Evolutionary conservation across 2,329 filamentous ascomycete genomes (phyloP), one percentile per base, ranked within the genome.

Genomic region (Neoarthrinium moseri): DNA sequence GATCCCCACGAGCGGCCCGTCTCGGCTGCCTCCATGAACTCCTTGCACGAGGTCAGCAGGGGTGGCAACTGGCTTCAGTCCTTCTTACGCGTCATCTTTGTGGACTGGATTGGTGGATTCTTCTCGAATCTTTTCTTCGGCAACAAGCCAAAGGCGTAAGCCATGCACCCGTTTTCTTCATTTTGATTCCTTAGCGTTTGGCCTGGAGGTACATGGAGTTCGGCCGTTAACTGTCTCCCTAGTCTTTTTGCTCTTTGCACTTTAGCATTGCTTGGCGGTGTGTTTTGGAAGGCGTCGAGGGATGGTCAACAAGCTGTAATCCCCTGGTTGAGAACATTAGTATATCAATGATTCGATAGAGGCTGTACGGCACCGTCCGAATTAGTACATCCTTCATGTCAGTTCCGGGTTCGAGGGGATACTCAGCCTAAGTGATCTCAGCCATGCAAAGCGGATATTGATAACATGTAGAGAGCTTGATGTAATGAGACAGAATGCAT

Each of bases 21-120:
- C 12, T 54, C 58, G 5, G 51, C 54, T 5, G 47, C 46, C 22
- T 57, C 59, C 6, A 48, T 51, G 18, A 51, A 56, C 43, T 51
- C 51, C 10, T 45, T 57, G 6, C 26, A 43, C 8, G 46, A 57
- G 11, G 52, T 45, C 6, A 50, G 42, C 38, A 55, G 58, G 40
- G 45, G 50, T 21, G 50, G 49, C 12, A 50, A 53, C 36, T 68
- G 68, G 70, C 51, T 72, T 17, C 51, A 51, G 23, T 52, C 59
- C 8, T 65, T 70, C 43, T 52, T 70, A 38, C 58, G 52, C 24
- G 48, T 65, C 4, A 40, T 70, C 2, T 65, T 72, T 49, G 63
- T 70, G 34, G 67, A 69, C 40, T 68, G 64, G 61, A 57, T 72
- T 12, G 66, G 68, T 3, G 61, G 64, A 11, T 49, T 71, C 34